Base-by-base conservation (phyloP, 139 green algal genomes). In the Picocystis salinarum region DNA sequence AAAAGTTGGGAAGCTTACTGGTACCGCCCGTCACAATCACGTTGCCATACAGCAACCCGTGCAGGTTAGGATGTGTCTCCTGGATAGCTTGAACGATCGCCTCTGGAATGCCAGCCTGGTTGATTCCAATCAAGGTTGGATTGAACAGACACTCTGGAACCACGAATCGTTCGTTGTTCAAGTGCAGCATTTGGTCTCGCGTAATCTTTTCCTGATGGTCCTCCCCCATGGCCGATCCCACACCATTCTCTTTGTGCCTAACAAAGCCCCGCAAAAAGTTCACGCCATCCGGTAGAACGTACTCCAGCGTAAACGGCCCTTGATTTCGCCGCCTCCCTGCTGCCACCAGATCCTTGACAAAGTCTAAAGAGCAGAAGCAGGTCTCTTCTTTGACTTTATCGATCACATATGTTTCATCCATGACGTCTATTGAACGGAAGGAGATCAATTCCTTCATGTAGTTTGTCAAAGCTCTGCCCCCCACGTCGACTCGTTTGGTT, bases 161-260 rank as follows among this genome's bases (percentile, higher is more conserved):
- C 77, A 93, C 80, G 71, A 96, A 96, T n/a, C 82, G 73, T 66
- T 96, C 86, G 55, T 92, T 94, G 56, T 85, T 88, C 10, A 96
- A 59, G 23, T 53, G 30, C 30, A 95, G 58, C 25, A 80, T 63
- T 53, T 87, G 75, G 33, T 74, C 62, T 1, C 26, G 39, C 2
- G 23, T 20, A 4, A 23, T 19, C 6, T 18, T 23, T 10, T 6
- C 44, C 13, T 19, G 23, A 6, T 33, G 19, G 33, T 52, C 52
- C 25, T 29, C 31, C n/a, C 41, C 18, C 50, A 33, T 11, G n/a
- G 23, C 15, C 2, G 28, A 9, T 3, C 33, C 23, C 22, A 34
- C 44, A 9, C 23, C 20, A n/a, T 26, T 15, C 23, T 51, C 44
- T 15, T 4, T 28, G 11, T 66, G 39, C 7, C 59, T 58, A 22